Evolutionary conservation across 2,329 filamentous ascomycete genomes (phyloP).

Genomic region (Talaromyces sp.): DNA sequence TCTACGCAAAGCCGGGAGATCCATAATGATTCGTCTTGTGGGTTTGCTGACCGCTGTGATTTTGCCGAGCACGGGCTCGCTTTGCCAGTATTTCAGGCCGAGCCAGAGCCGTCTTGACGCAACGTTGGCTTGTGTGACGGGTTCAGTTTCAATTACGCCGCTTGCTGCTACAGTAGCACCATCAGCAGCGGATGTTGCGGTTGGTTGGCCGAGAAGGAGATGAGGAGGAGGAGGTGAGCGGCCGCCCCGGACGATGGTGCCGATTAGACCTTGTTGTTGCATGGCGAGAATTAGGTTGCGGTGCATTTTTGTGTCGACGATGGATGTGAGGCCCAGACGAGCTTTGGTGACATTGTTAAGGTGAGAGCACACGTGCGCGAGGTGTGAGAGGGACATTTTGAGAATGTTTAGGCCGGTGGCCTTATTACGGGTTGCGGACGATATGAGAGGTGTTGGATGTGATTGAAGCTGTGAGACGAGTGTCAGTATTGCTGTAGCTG

Average conservation of each 20-base stretch:
- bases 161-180: conserved; percentile 18
- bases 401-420: conserved; percentile 9
- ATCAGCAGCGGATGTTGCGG: conserved; percentile 23
- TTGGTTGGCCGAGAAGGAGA: conserved; percentile 52
- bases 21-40: conserved; percentile 66
- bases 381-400: conserved; percentile 68
- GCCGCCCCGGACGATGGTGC: conserved; percentile 71
- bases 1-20: conserved; percentile 58
- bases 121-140: conserved; percentile 67
- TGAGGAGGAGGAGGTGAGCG: conserved; percentile 53
- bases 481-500: neutral
- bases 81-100: conserved; percentile 85
- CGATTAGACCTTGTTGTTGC: conserved; percentile 78
- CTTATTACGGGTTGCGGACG: neutral
- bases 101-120: conserved; percentile 77
- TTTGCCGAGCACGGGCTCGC: conserved; percentile 69
- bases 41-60: conserved; percentile 69
- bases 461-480: neutral
- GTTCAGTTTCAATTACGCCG: conserved; percentile 41
- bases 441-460: neutral
- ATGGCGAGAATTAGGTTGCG: conserved; percentile 71
- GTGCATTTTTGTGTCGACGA: conserved; percentile 77
- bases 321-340: conserved; percentile 78
- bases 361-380: conserved; percentile 81
- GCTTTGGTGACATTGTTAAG: conserved; percentile 83